phyloP scores from a whole-genome alignment of 352 stramenopile genomes.

The Aphanomyces invadans region DNA sequence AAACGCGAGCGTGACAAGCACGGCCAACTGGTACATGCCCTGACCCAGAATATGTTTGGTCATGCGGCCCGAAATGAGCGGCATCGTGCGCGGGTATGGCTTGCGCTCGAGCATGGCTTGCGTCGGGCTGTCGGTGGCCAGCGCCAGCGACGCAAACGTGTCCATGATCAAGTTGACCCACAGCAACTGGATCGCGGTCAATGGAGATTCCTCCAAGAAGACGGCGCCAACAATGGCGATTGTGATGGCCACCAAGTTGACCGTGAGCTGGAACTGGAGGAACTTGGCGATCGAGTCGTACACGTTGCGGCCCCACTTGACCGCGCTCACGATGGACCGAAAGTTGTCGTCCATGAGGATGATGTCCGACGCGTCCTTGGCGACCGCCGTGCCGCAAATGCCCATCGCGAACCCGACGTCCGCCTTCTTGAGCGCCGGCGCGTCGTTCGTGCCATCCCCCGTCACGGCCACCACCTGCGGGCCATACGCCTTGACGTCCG shows the following conservation, averaged over 20 bases:
- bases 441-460: constrained; percentile 91
- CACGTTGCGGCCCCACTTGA: constrained; percentile 89
- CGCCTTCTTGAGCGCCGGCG: constrained; percentile 82
- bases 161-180: constrained; percentile 95
- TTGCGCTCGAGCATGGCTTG: constrained; percentile 57
- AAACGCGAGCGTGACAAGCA: constrained; percentile 68
- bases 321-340: constrained; percentile 90
- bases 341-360: constrained; percentile 95
- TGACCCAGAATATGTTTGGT: constrained; percentile 82
- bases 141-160: constrained; percentile 83
- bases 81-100: constrained; percentile 62
- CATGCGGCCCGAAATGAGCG: constrained; percentile 81
- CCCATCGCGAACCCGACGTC: constrained; percentile 89
- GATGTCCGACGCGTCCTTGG: constrained; percentile 92
- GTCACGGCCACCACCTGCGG: constrained; percentile 85
- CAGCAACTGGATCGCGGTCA: constrained; percentile 89
- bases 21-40: constrained; percentile 61
- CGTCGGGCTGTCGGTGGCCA: constrained; percentile 80
- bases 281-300: constrained; percentile 92
- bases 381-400: constrained; percentile 70
- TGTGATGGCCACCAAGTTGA: constrained; percentile 82
- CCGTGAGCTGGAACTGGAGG: constrained; percentile 89
- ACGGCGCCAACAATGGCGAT: constrained; percentile 75
- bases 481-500: constrained; percentile 22
- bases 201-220: constrained; percentile 45